phyloP scores from a whole-genome alignment of 192 early-diverging fungal species.

The Geranomyces variabilis region DNA sequence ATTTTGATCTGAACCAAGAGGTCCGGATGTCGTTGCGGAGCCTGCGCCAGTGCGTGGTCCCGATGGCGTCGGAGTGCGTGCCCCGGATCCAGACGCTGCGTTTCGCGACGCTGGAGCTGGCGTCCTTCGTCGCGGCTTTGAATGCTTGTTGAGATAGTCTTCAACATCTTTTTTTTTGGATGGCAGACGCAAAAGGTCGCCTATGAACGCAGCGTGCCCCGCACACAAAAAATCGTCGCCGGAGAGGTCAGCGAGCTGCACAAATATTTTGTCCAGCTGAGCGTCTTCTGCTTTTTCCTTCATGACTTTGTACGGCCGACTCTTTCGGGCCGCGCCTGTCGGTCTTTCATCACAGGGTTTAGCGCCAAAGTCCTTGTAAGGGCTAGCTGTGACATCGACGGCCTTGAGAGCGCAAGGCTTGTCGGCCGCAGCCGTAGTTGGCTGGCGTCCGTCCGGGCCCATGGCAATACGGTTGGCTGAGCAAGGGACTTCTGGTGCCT shows the following conservation, averaged over 20 bases:
- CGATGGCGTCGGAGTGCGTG: no score
- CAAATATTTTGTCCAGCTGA: slow-evolving; percentile 27
- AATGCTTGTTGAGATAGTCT: slow-evolving; percentile 13
- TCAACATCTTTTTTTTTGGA: slow-evolving; percentile 17
- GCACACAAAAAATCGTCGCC: slow-evolving; percentile 26
- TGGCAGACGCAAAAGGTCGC: slow-evolving; percentile 15
- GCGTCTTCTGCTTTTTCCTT: slow-evolving; percentile 23
- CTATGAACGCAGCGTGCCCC: slow-evolving; percentile 22
- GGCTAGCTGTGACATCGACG: slow-evolving; percentile 2
- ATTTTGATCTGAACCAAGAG: no score
- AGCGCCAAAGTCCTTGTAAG: slow-evolving; percentile 27
- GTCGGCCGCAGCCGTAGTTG: no score
- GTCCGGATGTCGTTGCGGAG: no score
- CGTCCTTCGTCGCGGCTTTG: no score
- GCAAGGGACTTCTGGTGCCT: no score
- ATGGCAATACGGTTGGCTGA: no score
- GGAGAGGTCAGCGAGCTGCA: slow-evolving; percentile 2
- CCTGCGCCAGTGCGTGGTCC: no score
- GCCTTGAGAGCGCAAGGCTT: slow-evolving; percentile 14
- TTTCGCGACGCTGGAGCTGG: no score
- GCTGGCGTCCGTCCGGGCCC: no score
- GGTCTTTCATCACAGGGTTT: slow-evolving; percentile 19
- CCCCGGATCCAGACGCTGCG: no score
- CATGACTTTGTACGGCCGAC: slow-evolving; percentile 14
- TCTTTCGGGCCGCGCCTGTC: slow-evolving; percentile 2